Evolutionary conservation across 2,329 filamentous ascomycete species (phyloP).

Genomic region (Ophiobolus disseminans): DNA sequence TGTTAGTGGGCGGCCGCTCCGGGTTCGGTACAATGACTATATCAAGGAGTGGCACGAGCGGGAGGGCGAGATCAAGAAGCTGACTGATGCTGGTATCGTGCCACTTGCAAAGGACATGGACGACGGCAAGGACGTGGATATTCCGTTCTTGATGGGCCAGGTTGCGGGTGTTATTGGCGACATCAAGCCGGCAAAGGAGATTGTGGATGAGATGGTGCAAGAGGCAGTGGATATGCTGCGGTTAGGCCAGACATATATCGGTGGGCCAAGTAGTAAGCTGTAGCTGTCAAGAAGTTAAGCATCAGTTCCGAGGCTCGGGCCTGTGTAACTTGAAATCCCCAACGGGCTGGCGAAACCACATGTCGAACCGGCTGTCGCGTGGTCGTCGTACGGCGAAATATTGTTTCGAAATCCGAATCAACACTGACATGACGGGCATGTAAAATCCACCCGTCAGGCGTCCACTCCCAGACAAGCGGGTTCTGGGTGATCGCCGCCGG

Average conservation of each 20-base stretch:
- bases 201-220: constrained; percentile 87
- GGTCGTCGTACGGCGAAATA: constrained; percentile 3
- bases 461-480: constrained; percentile 11
- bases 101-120: constrained; percentile 86
- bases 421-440: not conserved
- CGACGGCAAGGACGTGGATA: constrained; percentile 79
- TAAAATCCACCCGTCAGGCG: not conserved
- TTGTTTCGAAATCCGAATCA: constrained; percentile 2
- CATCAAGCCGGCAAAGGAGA: constrained; percentile 80
- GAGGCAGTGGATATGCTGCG: constrained; percentile 50
- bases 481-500: constrained; percentile 30
- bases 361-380: not conserved
- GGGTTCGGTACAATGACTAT: constrained; percentile 84
- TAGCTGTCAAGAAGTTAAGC: constrained; percentile 16
- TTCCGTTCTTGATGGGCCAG: constrained; percentile 92
- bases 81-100: constrained; percentile 79
- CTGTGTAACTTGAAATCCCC: not conserved
- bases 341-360: not conserved
- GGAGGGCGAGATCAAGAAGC: constrained; percentile 74
- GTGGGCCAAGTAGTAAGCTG: constrained; percentile 42
- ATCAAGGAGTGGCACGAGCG: constrained; percentile 79
- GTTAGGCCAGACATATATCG: constrained; percentile 46
- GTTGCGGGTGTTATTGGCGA: constrained; percentile 79
- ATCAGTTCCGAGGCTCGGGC: not conserved
- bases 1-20: constrained; percentile 78